Base-by-base conservation (phyloP, 176 grass and related monocot species). In the Oryza meyeriana region DNA sequence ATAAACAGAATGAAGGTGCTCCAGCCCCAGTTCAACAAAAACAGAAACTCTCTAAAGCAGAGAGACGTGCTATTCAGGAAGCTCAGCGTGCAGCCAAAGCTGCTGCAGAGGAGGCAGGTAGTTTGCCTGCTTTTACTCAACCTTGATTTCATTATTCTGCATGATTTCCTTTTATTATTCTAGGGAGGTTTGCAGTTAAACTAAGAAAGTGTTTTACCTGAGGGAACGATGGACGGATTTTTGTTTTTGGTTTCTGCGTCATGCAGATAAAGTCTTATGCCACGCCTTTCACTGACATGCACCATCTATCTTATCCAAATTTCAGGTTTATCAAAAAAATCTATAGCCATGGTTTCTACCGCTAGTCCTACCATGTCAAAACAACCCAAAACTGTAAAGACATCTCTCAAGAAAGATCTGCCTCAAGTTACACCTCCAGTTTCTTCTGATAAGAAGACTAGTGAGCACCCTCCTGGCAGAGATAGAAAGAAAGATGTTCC, bases 21-120 rank as follows among this genome's bases (percentile, higher is more conserved):
- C 83, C 57, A 27, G 12, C 14, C 17, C 52, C 84, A 57, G 83
- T 71, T 66, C 33, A 78, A 71, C 83, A 84, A 63, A 98, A 98
- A 64, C 85, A 82, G 64, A 98, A 95, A 83, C 82, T 81, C 63
- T 89, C 90, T 28, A 85, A 85, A 76, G 77, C 82, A 77, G 87
- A 89, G 83, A 81, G 82, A 42, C 77, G 82, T 57, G 87, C 87
- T 55, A 76, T 89, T 77, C 83, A 89, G 65, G 87, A 85, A 78
- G 78, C 87, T 81, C 83, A 89, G 67, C 78, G 87, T 81, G 87
- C 83, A 77, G 83, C 83, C 52, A 89, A 89, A 85, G 72, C 82
- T 85, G 83, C 87, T 25, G 78, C 87, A 4, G 81, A 71, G 87
- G 87, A 72, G 78, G 77, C 78, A 76, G 90, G 96, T 95, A 75